Evolutionary conservation across 1,284 basidiomycete genomes (phyloP), one percentile per base, ranked within the genome.

Genomic region (Pisolithus thermaeus): DNA sequence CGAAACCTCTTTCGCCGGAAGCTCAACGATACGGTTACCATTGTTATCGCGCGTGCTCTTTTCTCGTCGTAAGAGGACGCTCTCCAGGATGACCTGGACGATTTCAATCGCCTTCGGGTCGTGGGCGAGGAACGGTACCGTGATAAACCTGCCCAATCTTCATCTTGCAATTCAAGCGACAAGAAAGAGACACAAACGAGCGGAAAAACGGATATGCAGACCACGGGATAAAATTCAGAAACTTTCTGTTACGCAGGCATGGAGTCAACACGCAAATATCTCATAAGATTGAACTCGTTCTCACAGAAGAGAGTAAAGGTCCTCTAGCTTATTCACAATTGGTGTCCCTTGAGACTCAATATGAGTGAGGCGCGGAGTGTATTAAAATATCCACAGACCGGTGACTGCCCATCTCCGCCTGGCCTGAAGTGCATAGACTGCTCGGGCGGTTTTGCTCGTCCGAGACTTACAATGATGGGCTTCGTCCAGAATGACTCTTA

Each of bases 401-500:
- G 93, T 97, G 12, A 97, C 80, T 4, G 91, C 91, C 96, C 96
- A 99, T 56, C 91, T 78, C 36, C 91, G 76, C 53, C 84, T 76
- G 3, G 90, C 89, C 45, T 79, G 79, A 7, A 99, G 76, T 7
- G 88, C 89, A 64, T 88, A 97, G 46, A 90, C 90, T 2, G 96
- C 93, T 60, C 90, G 92, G 0, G 96, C 92, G 9, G 90, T 90
- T 64, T 92, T 88, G 54, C 94, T 97, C 2, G 80, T 80, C 12
- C 94, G 80, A 36, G 91, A 94, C 70, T 97, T 97, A 74, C 95
- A 97, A 57, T 91, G 85, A 69, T 99, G 96, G 2, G 96, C 96
- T 69, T 97, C 93, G 62, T 97, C 93, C 4, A 91, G 72, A 30
- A 92, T 79, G 20, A 92, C 76, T 52, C 90, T 77, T 50, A 91